A percentile compares a stretch with the other conserved stretches of the same genome.
Evolutionary conservation across 805 yeast genomes (phyloP).

Genomic region (Pichia gijzeniarum): DNA sequence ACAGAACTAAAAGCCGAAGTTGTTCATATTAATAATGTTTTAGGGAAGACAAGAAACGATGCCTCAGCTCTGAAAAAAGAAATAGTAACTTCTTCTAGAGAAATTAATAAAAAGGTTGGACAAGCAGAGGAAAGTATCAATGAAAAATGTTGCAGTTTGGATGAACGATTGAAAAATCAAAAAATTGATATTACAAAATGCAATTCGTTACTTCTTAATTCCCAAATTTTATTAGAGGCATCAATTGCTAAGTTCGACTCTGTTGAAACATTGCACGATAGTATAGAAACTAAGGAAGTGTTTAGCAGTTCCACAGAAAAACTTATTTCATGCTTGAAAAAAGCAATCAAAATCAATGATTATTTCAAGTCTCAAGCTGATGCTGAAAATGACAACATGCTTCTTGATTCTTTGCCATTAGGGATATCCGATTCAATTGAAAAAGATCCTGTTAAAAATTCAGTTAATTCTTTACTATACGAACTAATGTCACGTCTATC

Average conservation of each 20-base stretch:
- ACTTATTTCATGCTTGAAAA: slow-evolving; percentile 15
- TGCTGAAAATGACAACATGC: not conserved
- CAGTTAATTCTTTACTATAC: slow-evolving; percentile 19
- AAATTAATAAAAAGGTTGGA: slow-evolving; percentile 3
- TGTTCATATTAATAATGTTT: not conserved
- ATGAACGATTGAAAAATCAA: slow-evolving; percentile 14
- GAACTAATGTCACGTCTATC: slow-evolving; percentile 18
- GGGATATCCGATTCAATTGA: not conserved
- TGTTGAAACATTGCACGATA: slow-evolving; percentile 8
- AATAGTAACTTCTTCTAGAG: not conserved
- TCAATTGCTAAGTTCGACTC: slow-evolving; percentile 24
- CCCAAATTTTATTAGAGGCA: slow-evolving; percentile 26
- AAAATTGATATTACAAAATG: slow-evolving; percentile 25
- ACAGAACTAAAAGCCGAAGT: not conserved
- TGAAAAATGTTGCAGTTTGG: slow-evolving; percentile 5
- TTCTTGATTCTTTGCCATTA: no score
- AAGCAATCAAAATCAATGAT: slow-evolving; percentile 16
- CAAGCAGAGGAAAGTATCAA: not conserved
- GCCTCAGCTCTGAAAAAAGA: not conserved
- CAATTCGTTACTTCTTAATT: slow-evolving; percentile 20
- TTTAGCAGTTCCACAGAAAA: slow-evolving; percentile 8
- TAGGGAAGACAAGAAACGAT: not conserved
- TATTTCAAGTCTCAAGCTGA: not conserved
- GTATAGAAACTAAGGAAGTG: not conserved
- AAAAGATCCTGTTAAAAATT: slow-evolving; percentile 14